Evolutionary conservation across 768 basidiomycete species (phyloP).

Genomic region (Pluteus cervinus): DNA sequence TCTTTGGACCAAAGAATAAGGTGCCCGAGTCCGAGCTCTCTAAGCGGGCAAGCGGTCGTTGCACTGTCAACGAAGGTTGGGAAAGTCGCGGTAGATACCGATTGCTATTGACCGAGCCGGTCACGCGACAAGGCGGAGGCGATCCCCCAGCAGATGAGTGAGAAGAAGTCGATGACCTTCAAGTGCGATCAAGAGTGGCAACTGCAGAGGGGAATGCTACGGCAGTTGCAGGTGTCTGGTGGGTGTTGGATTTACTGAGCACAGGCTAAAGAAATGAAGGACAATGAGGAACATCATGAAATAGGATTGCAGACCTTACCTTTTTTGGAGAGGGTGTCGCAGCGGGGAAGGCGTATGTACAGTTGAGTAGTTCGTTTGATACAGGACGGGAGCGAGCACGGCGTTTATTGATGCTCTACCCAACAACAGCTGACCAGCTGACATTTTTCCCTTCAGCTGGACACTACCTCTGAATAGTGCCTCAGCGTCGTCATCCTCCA

Average conservation of each 20-base stretch:
- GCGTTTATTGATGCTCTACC: constrained; percentile 74
- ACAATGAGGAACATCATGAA: no score
- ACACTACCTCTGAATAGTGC: constrained; percentile 34
- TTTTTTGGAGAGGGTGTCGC: constrained; percentile 37
- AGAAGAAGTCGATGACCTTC: no score
- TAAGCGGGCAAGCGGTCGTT: constrained; percentile 41
- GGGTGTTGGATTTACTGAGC: no score
- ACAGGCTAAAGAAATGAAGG: no score
- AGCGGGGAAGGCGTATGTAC: constrained; percentile 33
- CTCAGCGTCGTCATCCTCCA: constrained; percentile 37
- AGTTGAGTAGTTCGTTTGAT: constrained; percentile 58
- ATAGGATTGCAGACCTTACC: constrained; percentile 23
- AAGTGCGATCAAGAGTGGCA: no score
- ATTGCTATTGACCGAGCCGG: constrained; percentile 18
- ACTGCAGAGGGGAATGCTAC: no score
- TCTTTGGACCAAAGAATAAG: constrained; percentile 67
- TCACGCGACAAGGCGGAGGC: constrained; percentile 47
- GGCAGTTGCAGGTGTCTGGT: no score
- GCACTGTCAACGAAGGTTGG: constrained; percentile 18
- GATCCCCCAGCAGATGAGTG: constrained; percentile 48
- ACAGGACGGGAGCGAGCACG: constrained; percentile 70
- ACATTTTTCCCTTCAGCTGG: constrained; percentile 49
- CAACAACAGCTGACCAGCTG: constrained; percentile 59
- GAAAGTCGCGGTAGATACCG: constrained; percentile 7
- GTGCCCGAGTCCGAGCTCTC: constrained; percentile 54